Conservation (phyloP, 352 stramenopile genomes). For the Globisporangium cystogenes region DNA sequence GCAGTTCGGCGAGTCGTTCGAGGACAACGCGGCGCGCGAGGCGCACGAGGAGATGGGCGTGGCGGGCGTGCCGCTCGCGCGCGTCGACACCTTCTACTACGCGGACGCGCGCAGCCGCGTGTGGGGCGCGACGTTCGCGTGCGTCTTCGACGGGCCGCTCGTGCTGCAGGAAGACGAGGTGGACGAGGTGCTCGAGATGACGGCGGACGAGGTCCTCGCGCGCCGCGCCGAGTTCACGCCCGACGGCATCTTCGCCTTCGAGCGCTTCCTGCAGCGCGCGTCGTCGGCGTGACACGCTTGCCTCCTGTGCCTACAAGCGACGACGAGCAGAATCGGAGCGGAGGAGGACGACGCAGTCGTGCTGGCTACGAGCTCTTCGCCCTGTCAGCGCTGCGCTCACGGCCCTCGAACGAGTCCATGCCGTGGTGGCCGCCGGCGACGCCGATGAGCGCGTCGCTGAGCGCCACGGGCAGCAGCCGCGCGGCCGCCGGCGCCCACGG, state of each 20-base stretch:
- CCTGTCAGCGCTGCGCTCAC: not conserved
- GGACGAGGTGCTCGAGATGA: conserved; percentile 74
- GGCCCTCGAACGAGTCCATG: conserved; percentile 62
- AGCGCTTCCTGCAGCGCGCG: conserved; percentile 37
- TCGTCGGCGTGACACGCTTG: not conserved
- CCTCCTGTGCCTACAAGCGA: no score
- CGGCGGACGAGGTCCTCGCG: conserved; percentile 54
- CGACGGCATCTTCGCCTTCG: conserved; percentile 74
- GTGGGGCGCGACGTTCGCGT: conserved; percentile 77
- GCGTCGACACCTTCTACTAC: conserved; percentile 70
- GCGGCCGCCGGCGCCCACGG: conserved; percentile 43
- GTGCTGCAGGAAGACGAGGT: conserved; percentile 72
- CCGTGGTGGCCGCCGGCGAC: conserved; percentile 57
- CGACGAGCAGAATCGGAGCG: no score
- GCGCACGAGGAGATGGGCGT: conserved; percentile 85
- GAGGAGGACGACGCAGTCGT: not conserved
- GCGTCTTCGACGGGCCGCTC: conserved; percentile 60
- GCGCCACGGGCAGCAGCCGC: conserved; percentile 45
- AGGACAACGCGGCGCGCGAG: conserved; percentile 64
- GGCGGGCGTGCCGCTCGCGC: conserved; percentile 38
- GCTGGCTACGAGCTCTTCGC: not conserved
- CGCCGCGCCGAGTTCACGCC: conserved; percentile 66
- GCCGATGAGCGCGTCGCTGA: conserved; percentile 47
- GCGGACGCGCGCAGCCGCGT: conserved; percentile 48
- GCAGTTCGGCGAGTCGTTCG: conserved; percentile 65